Evolutionary conservation across 345 rosid species (phyloP).

Genomic region (Limnanthes douglasii): DNA sequence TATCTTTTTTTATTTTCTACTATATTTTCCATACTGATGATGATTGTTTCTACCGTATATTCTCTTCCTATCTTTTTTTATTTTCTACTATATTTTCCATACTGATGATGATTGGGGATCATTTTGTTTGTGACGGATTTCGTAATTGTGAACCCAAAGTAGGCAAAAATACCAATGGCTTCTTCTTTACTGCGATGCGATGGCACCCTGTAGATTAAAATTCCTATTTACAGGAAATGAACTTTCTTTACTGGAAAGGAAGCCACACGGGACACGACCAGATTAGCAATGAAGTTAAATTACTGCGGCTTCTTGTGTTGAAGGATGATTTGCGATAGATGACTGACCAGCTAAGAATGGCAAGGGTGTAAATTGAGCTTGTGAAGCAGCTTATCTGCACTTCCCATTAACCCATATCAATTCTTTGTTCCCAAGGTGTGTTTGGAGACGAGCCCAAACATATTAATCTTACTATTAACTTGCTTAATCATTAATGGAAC

Average conservation of each 20-base stretch:
- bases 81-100: constrained; percentile 30
- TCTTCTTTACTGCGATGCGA: constrained; percentile 54
- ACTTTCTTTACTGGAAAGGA: constrained; percentile 37
- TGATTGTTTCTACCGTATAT: no score
- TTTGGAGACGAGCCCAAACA: no score
- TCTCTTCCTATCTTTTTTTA: no score
- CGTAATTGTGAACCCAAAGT: constrained; percentile 37
- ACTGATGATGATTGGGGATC: constrained; percentile 31
- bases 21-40: constrained; percentile 25
- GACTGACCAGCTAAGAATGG: constrained; percentile 53
- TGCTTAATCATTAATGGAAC: no score
- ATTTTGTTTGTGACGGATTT: constrained; percentile 23
- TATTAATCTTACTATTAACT: no score
- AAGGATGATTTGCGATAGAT: constrained; percentile 36
- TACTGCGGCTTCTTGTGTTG: constrained; percentile 42
- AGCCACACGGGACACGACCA: constrained; percentile 56
- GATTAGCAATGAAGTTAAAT: constrained; percentile 76
- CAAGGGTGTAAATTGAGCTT: constrained; percentile 84
- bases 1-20: no score
- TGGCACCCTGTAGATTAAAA: constrained; percentile 25
- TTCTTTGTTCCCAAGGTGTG: no score
- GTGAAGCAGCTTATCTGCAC: constrained; percentile 59
- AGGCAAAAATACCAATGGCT: constrained; percentile 60
- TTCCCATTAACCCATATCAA: constrained; percentile 61
- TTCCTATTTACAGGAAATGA: constrained; percentile 26